Evolutionary conservation across 1,284 basidiomycete genomes (phyloP), one percentile per base, ranked within the genome.

Genomic region (Porogramme epimiltina): DNA sequence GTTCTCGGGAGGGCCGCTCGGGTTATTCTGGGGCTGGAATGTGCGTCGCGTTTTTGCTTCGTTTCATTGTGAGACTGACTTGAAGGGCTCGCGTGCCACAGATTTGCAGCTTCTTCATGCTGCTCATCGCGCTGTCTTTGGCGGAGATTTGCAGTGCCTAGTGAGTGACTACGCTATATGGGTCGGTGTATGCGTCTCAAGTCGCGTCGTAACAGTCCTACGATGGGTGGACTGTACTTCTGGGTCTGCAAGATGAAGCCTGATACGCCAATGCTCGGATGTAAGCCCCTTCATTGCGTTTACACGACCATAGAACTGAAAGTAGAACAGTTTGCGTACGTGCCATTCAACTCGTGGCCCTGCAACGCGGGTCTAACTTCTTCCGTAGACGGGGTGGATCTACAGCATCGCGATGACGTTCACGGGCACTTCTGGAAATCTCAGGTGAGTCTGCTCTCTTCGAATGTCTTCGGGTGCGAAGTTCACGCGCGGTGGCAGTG

Each of bases 221-320:
- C 81, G 2, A 76, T 82, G 73, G 81, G 81, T 18, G 81, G 80
- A 3, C 64, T 83, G 34, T 84, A 83, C 63, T 83, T 82, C 60
- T 83, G 81, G 80, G 81, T 82, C n/a, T 82, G 78, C 69, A 80
- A 76, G 61, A 80, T 84, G 80, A 82, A 82, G 58, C 79, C 80
- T 0, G 74, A 81, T 38, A 57, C 68, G 9, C 81, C 81, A 2
- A 66, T 81, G 22, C 70, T 84, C 8, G 82, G 82, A 34, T 84
- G 81, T 81, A 58, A 67, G 79, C 68, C 6, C 5, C 1, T 41
- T 16, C 16, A 3, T 20, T 3, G 10, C 16, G 20, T 26, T 15
- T 4, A 36, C 19, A 23, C 26, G n/a, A 36, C 23, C n/a, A 22
- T 40, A 37, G n/a, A n/a, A n/a, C n/a, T n/a, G n/a, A n/a, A 48